Percentiles rank a stretch among this genome's conserved stretches.
Conservation (phyloP, 345 rosid species). For the Adansonia digitata region DNA sequence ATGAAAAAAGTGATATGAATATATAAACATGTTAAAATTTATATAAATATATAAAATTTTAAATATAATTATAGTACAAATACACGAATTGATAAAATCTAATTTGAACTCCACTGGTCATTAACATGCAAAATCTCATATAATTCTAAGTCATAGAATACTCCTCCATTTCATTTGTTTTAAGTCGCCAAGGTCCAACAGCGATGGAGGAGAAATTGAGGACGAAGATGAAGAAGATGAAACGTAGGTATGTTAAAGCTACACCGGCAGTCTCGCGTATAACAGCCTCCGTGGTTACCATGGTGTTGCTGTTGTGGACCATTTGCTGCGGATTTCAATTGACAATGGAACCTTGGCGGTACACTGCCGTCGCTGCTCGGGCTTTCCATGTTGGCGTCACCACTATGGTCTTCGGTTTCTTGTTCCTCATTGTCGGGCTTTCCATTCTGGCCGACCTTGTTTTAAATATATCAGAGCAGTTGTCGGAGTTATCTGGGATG, state of each 20-base stretch:
- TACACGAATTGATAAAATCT: no score
- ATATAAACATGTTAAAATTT: no score
- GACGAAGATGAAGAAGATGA: conserved; percentile 9
- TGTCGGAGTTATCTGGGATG: conserved; percentile 17
- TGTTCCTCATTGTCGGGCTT: conserved; percentile 25
- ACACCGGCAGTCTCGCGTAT: conserved; percentile 5
- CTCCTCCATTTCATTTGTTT: not conserved
- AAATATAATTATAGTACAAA: no score
- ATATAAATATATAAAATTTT: no score
- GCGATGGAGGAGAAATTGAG: conserved; percentile 17
- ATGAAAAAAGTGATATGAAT: no score
- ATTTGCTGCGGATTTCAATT: conserved; percentile 23
- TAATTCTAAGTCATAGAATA: not conserved
- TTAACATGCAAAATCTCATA: not conserved
- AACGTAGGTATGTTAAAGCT: not conserved
- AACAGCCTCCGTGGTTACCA: conserved; percentile 10
- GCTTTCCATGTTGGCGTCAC: conserved; percentile 26
- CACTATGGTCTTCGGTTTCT: conserved; percentile 24
- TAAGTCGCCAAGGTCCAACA: not conserved
- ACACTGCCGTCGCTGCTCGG: conserved; percentile 12
- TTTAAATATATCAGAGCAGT: conserved; percentile 25
- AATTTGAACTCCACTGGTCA: no score
- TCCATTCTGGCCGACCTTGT: conserved; percentile 30
- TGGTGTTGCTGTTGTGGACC: conserved; percentile 24
- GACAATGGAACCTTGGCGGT: conserved; percentile 23